Base-by-base conservation (phyloP, 176 grass and related monocot genomes). In the Thalia dealbata region DNA sequence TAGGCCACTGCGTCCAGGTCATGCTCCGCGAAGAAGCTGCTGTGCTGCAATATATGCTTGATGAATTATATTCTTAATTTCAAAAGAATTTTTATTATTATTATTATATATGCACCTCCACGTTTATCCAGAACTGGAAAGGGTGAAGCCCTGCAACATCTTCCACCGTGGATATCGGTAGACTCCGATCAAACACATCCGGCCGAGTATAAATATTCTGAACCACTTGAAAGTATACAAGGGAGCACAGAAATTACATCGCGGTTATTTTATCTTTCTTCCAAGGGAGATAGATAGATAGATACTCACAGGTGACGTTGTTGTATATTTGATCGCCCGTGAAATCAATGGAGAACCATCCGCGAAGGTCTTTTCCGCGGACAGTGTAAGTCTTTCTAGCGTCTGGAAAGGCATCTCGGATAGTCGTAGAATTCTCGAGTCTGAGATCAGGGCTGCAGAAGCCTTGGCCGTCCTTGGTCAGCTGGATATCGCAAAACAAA, bases 181-280 rank as follows among this genome's bases (percentile, higher is more conserved):
- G 45, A 58, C 43, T 21, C 75, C 81, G 88, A 72, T 99, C 95
- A 50, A 99, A 99, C 79, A 85, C 78, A 73, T 90, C 91, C 54
- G 95, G 90, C 68, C 90, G 90, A 77, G 95, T 91, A 77, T 89
- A 99, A 73, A 88, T 86, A 78, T 70, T 91, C 80, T 99, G 95
- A 32, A 87, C 66, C 82, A 88, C 95, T 97, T 78, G 73, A 65
- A 52, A 81, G 29, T 44, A 79, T 81, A 71, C n/a, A n/a, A n/a
- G n/a, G 82, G 45, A 73, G 25, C 2, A 74, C 61, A 14, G 8
- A 69, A 12, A 22, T 22, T 1, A 69, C 23, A 69, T 7, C 6
- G 7, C 6, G 21, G 18, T 28, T 28, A 11, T 28, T 27, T 29
- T 14, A n/a, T 22, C 15, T 52, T 58, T 21, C 7, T 8, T 58